Conservation (phyloP, 352 stramenopile genomes). For the Pelagophyceae sp. region DNA sequence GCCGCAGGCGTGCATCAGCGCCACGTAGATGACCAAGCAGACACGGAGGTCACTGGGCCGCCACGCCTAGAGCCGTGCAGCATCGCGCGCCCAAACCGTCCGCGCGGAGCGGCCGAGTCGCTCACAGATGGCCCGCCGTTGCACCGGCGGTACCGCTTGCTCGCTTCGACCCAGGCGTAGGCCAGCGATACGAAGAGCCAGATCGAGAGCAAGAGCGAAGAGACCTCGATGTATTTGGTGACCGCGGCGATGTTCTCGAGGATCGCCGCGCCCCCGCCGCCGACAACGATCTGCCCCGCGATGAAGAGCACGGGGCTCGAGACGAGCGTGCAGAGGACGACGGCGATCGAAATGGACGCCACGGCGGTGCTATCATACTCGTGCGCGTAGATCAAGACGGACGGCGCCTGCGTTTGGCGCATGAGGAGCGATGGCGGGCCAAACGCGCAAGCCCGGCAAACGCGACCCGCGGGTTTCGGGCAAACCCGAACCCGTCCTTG, state of each 20-base stretch:
- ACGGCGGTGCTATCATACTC: conserved; percentile 12
- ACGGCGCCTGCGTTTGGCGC: too few relatives aligned
- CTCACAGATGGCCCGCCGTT: too few relatives aligned
- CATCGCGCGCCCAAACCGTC: background rate
- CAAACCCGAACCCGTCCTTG: too few relatives aligned
- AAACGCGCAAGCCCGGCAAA: too few relatives aligned
- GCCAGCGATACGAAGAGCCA: background rate
- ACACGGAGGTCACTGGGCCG: background rate
- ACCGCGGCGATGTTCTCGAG: background rate
- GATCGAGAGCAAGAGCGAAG: background rate
- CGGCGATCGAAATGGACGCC: background rate
- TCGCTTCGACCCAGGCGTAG: background rate
- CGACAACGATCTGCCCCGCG: background rate
- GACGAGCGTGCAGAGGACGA: conserved; percentile 2
- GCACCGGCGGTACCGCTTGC: too few relatives aligned
- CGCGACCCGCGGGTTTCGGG: too few relatives aligned
- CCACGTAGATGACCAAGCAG: background rate
- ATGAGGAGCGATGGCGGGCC: too few relatives aligned
- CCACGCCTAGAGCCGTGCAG: background rate
- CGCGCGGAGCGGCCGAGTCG: too few relatives aligned
- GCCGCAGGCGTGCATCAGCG: background rate
- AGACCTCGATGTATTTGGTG: background rate
- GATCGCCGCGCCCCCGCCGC: background rate
- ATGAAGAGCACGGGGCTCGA: background rate
- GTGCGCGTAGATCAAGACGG: conserved; percentile 14